A percentile compares a stretch with the other conserved stretches of the same genome.
Conservation (phyloP, 1,284 basidiomycete species). For the Pterula multifida region DNA sequence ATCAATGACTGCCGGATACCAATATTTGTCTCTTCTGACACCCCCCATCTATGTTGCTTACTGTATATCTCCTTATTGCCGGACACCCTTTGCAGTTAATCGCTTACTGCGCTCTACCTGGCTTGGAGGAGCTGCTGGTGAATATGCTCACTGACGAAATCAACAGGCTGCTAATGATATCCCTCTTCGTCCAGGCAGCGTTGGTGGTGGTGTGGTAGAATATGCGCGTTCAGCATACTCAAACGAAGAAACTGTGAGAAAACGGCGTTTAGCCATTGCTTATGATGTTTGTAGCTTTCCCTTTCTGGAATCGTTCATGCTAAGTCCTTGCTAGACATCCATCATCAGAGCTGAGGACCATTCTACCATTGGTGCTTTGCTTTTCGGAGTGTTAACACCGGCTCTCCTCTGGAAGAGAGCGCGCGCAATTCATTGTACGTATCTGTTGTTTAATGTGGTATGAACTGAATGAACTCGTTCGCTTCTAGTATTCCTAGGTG, state of each 20-base stretch:
- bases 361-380: slow-evolving; percentile 52
- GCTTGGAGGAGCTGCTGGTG: slow-evolving; percentile 50
- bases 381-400: slow-evolving; percentile 49
- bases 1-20: slow-evolving; percentile 53
- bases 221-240: slow-evolving; percentile 31
- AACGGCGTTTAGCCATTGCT: slow-evolving; percentile 26
- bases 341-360: slow-evolving; percentile 54
- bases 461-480: slow-evolving; percentile 1
- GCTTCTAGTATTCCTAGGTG: slow-evolving; percentile 49
- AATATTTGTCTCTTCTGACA: slow-evolving; percentile 44
- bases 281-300: slow-evolving; percentile 38
- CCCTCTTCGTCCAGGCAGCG: slow-evolving; percentile 5
- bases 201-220: slow-evolving; percentile 30
- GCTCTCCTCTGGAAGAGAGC: slow-evolving; percentile 60
- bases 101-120: slow-evolving; percentile 56
- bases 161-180: slow-evolving; percentile 10
- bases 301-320: too few species aligned
- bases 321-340: slow-evolving; percentile 37
- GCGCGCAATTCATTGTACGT: slow-evolving; percentile 39
- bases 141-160: background rate
- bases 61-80: slow-evolving; percentile 39
- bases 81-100: slow-evolving; percentile 41
- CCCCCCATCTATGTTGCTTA: slow-evolving; percentile 47
- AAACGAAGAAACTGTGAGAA: slow-evolving; percentile 24
- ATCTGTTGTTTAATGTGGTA: slow-evolving; percentile 3